These are phyloP conservation scores for Pelargonium fulgidum DNA, from an alignment of 441 rosid species.

Conservation along the genomic window DNA sequence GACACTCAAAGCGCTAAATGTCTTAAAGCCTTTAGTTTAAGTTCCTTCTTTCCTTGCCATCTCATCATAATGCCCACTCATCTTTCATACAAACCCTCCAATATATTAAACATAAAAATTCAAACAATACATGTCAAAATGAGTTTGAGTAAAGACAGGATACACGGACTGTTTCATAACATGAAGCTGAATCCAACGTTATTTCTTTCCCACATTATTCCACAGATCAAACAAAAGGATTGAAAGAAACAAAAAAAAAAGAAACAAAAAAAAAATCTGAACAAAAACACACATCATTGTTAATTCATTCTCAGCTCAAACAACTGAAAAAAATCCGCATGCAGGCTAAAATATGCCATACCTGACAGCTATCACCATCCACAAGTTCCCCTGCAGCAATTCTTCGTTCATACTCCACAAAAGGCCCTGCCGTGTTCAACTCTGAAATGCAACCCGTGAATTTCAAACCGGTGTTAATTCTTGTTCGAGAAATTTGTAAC, in stretches of 20 bases:
- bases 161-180: too few relatives aligned
- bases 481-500: not conserved
- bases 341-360: slow-evolving; percentile 18
- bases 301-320: not conserved
- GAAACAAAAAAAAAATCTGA: not conserved
- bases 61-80: too few relatives aligned
- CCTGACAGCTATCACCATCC: slow-evolving; percentile 91
- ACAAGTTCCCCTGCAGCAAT: slow-evolving; percentile 70
- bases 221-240: not conserved
- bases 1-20: slow-evolving; percentile 13
- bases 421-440: slow-evolving; percentile 57
- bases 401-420: slow-evolving; percentile 80
- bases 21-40: not conserved
- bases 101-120: too few relatives aligned
- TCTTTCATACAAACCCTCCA: too few relatives aligned
- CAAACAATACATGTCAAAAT: too few relatives aligned
- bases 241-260: too few relatives aligned
- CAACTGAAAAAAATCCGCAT: not conserved
- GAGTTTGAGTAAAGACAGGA: too few relatives aligned
- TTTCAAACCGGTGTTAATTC: not conserved
- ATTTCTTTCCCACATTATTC: not conserved
- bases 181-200: too few relatives aligned
- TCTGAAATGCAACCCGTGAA: slow-evolving; percentile 31
- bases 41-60: too few relatives aligned
- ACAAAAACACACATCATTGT: not conserved